These are phyloP conservation scores for Crotalaria pallida DNA, from an alignment of 306 rosid species.

Conservation along the genomic window DNA sequence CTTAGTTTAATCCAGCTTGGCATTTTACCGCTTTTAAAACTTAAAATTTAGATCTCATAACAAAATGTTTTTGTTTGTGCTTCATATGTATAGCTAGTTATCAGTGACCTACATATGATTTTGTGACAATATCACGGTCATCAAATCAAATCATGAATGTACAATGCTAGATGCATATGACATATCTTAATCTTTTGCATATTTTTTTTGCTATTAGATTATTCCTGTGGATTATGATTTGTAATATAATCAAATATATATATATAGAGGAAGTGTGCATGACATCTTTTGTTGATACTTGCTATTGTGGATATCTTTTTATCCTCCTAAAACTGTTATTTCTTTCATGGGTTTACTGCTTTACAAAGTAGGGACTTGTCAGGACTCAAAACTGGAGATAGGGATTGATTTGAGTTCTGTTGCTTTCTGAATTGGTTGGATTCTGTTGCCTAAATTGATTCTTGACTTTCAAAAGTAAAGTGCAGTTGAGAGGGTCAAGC, in stretches of 20 bases:
- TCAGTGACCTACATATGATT: not conserved
- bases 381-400: not conserved
- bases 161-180: not conserved
- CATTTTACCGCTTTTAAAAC: not conserved
- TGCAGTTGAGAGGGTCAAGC: not conserved
- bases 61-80: not conserved
- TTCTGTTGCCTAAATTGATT: constrained; percentile 5
- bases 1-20: not conserved
- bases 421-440: constrained; percentile 17
- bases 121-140: not conserved
- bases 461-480: constrained; percentile 10
- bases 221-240: not conserved
- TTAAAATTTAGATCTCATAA: not conserved
- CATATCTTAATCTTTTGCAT: not conserved
- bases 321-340: not conserved
- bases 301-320: not conserved
- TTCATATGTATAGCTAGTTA: not conserved
- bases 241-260: not conserved
- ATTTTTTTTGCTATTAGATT: not conserved
- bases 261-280: not conserved
- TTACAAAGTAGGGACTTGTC: not conserved
- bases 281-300: constrained; percentile 16
- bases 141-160: not conserved
- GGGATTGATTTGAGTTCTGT: constrained; percentile 1
- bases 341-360: not conserved